A percentile compares a stretch with the other conserved stretches of the same genome.
phyloP scores from a whole-genome alignment of 371 early-diverging fungal species.

The Mortierella sp. region DNA sequence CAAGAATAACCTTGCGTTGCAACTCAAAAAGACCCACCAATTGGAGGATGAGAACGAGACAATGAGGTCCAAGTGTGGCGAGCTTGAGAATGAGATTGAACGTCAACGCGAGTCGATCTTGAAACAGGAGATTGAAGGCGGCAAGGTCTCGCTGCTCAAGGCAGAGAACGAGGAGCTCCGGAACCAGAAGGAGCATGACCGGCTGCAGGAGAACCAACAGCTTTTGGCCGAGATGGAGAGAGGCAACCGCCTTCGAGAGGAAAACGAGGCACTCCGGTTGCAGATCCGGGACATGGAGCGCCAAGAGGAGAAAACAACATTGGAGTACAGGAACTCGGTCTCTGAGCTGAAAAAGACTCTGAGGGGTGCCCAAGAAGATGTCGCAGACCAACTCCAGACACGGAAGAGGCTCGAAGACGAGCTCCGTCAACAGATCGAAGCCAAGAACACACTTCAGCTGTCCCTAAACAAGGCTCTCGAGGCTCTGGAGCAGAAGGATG shows the following conservation, averaged over 20 bases:
- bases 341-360: conserved; percentile 47
- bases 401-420: conserved; percentile 48
- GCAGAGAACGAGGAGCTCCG: conserved; percentile 57
- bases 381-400: conserved; percentile 41
- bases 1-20: conserved; percentile 27
- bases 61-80: conserved; percentile 47
- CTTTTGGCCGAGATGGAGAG: conserved; percentile 55
- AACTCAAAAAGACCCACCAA: conserved; percentile 27
- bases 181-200: conserved; percentile 48
- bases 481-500: conserved; percentile 34
- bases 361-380: conserved; percentile 45
- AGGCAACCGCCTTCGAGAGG: conserved; percentile 45
- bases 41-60: conserved; percentile 51
- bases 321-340: conserved; percentile 32
- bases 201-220: conserved; percentile 41
- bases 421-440: conserved; percentile 20
- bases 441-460: conserved; percentile 19
- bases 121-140: conserved; percentile 55
- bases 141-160: conserved; percentile 46
- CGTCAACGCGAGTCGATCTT: conserved; percentile 53
- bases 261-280: conserved; percentile 41
- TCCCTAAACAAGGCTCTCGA: conserved; percentile 31
- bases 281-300: conserved; percentile 54
- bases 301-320: conserved; percentile 28
- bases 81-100: conserved; percentile 56